These are phyloP conservation scores for Xylaria sp. DNA, from an alignment of 2,329 filamentous ascomycete genomes.

Conservation along the genomic window DNA sequence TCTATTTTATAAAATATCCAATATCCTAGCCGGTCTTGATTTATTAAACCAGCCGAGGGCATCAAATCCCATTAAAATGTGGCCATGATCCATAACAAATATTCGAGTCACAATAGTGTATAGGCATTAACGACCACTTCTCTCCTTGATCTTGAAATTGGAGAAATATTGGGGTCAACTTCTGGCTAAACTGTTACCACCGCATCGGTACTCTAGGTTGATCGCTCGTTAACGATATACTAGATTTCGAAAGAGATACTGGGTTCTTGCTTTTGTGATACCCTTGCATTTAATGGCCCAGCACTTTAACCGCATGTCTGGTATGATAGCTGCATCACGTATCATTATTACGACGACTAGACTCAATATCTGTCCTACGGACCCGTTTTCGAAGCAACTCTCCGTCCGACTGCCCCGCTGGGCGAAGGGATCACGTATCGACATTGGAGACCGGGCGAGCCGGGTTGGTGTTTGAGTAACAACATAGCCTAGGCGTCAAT, in stretches of 20 bases:
- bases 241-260: too few species aligned
- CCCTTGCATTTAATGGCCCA: neutral
- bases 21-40: neutral
- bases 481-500: constrained; percentile 55
- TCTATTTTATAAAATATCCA: neutral
- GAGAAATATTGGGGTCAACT: neutral
- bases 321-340: neutral
- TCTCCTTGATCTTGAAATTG: neutral
- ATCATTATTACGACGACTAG: neutral
- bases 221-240: neutral
- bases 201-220: neutral
- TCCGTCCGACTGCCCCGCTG: constrained; percentile 16
- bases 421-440: constrained; percentile 9
- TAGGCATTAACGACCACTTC: neutral
- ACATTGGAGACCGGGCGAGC: neutral
- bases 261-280: neutral
- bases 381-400: constrained; percentile 16
- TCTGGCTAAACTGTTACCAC: neutral
- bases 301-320: neutral
- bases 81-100: neutral
- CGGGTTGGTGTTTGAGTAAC: neutral
- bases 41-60: neutral
- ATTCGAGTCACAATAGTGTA: neutral
- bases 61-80: neutral
- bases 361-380: constrained; percentile 4